phyloP scores from a whole-genome alignment of 768 basidiomycete species.

The Xerocomus brunneocitrinus region DNA sequence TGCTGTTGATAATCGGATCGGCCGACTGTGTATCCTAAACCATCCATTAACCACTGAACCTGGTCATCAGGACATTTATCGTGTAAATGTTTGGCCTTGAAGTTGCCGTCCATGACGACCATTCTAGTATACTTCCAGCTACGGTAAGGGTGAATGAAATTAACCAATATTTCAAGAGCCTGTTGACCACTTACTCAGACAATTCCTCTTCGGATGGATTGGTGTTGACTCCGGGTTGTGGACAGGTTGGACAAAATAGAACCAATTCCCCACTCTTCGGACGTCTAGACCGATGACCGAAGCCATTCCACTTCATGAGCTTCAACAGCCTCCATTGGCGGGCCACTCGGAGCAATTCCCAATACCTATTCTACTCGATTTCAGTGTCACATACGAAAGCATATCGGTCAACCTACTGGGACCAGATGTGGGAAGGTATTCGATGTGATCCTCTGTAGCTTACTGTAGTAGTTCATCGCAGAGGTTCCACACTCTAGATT shows the following conservation, averaged over 20 bases:
- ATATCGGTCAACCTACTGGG: neutral
- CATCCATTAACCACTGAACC: neutral
- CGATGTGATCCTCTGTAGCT: neutral
- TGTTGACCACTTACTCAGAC: no score
- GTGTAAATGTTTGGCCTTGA: neutral
- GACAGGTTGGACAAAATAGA: constrained; percentile 26
- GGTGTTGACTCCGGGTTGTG: constrained; percentile 22
- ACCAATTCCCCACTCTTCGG: neutral
- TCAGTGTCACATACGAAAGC: no score
- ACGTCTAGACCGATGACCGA: neutral
- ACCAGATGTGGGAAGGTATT: constrained; percentile 2
- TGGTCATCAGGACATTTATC: neutral
- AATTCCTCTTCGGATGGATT: no score
- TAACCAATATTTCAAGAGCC: no score
- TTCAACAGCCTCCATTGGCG: constrained; percentile 18
- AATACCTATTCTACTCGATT: constrained; percentile 10
- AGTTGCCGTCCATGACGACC: neutral
- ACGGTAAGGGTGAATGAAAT: no score
- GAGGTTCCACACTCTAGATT: constrained; percentile 18
- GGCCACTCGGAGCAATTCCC: constrained; percentile 11
- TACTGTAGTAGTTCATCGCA: constrained; percentile 1
- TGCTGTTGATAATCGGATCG: no score
- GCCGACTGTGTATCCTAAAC: no score
- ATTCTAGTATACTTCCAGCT: neutral
- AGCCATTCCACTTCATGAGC: constrained; percentile 17